Percentiles rank a stretch among this genome's conserved stretches.
These are phyloP conservation scores for Kluyveromyces sp. DNA, from an alignment of 1,139 yeast genomes.

Conservation along the genomic window DNA sequence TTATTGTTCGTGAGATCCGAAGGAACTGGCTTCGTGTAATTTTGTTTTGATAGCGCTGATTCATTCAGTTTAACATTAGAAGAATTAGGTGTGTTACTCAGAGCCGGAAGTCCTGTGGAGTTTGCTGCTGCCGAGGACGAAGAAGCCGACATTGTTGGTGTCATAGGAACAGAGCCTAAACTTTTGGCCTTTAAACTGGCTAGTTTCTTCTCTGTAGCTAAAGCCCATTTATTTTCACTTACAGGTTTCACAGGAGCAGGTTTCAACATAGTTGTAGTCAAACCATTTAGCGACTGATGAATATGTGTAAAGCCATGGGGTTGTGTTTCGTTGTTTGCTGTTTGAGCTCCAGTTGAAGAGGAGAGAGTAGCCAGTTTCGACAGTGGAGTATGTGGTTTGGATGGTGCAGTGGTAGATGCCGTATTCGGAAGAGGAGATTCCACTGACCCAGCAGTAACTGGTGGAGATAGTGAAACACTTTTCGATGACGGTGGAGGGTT, in stretches of 20 bases:
- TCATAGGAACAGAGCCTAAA: constrained; percentile 7
- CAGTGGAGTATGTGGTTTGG: constrained; percentile 9
- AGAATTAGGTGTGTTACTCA: too few species aligned
- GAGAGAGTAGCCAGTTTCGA: constrained; percentile 9
- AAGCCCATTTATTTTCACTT: constrained; percentile 64
- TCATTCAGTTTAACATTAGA: neutral
- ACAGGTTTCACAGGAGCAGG: constrained; percentile 65
- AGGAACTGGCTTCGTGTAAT: neutral
- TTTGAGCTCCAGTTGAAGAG: neutral
- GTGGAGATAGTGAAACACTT: constrained; percentile 16
- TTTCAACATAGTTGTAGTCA: constrained; percentile 42
- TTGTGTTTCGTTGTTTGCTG: neutral
- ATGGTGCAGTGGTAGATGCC: constrained; percentile 6
- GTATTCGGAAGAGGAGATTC: constrained; percentile 9
- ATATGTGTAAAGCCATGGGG: constrained; percentile 25
- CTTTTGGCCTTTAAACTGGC: constrained; percentile 20
- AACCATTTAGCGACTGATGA: constrained; percentile 25
- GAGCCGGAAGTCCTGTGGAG: constrained; percentile 2
- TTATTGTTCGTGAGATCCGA: neutral
- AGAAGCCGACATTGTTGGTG: constrained; percentile 9
- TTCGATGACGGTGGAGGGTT: constrained; percentile 9
- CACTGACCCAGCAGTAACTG: constrained; percentile 10
- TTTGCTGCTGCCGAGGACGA: constrained; percentile 12
- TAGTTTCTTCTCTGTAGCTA: constrained; percentile 49
- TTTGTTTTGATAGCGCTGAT: neutral